phyloP scores from a whole-genome alignment of 2,329 filamentous ascomycete genomes.

The Pyrenochaeta sp. region DNA sequence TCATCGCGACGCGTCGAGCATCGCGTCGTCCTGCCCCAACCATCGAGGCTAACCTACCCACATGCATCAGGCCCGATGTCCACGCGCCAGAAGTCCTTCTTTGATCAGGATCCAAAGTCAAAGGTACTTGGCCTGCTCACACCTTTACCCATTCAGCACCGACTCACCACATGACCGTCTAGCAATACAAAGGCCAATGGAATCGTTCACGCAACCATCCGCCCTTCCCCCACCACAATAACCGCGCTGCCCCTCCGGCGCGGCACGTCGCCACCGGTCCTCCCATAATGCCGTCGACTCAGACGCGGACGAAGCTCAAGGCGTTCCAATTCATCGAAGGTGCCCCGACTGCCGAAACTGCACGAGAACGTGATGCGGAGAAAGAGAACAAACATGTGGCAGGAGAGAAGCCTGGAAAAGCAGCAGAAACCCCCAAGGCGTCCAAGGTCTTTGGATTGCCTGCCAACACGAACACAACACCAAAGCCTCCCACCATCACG shows the following conservation, averaged over 20 bases:
- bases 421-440: conserved; percentile 29
- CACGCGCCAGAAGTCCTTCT: conserved; percentile 60
- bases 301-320: conserved; percentile 63
- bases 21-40: conserved; percentile 15
- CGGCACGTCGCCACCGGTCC: conserved; percentile 45
- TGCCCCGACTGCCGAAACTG: conserved; percentile 28
- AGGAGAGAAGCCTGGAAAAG: conserved; percentile 10
- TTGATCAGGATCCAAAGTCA: conserved; percentile 55
- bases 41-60: conserved; percentile 11
- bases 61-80: conserved; percentile 55
- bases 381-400: conserved; percentile 52
- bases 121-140: conserved; percentile 44
- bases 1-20: conserved; percentile 19
- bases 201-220: conserved; percentile 40
- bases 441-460: conserved; percentile 19
- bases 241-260: conserved; percentile 33
- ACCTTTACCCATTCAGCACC: background rate
- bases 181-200: conserved; percentile 47
- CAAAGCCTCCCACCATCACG: conserved; percentile 33
- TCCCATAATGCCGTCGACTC: conserved; percentile 58
- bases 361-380: conserved; percentile 43
- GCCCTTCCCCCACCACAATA: conserved; percentile 32
- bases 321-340: conserved; percentile 61
- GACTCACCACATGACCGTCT: conserved; percentile 12
- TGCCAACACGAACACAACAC: conserved; percentile 31